These are phyloP conservation scores for Colletotrichum lini DNA, from an alignment of 2,329 filamentous ascomycete species.

Conservation along the genomic window DNA sequence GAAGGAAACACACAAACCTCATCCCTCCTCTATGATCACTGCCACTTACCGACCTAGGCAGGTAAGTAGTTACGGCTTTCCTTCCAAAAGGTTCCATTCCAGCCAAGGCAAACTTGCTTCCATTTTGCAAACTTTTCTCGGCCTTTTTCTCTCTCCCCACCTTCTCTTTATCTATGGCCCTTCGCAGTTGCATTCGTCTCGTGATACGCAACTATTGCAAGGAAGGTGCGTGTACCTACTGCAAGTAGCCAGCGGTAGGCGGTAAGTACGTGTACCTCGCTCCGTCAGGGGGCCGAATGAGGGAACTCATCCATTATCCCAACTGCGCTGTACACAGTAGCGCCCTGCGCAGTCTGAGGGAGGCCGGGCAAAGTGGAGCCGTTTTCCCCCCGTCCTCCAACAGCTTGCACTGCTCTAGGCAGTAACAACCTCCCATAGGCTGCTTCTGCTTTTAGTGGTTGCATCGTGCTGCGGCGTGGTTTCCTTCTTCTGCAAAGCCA, in stretches of 20 bases:
- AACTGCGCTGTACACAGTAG: background rate
- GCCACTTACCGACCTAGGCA: background rate
- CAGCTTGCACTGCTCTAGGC: background rate
- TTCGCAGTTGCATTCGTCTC: constrained; percentile 4
- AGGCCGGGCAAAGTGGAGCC: constrained; percentile 33
- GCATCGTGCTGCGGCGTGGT: constrained; percentile 37
- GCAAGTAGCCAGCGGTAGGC: constrained; percentile 14
- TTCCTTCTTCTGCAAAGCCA: constrained; percentile 35
- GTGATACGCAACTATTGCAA: constrained; percentile 11
- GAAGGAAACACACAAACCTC: constrained; percentile 9
- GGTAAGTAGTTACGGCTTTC: background rate
- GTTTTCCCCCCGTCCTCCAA: constrained; percentile 4
- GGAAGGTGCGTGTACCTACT: constrained; percentile 20
- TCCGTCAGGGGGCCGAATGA: constrained; percentile 32
- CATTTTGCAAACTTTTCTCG: background rate
- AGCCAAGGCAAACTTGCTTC: background rate
- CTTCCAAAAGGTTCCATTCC: background rate
- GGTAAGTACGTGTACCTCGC: constrained; percentile 1
- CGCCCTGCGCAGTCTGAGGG: constrained; percentile 19
- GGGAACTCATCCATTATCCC: constrained; percentile 23
- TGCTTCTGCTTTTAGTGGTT: constrained; percentile 24
- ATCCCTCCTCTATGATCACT: background rate
- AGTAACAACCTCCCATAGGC: constrained; percentile 22
- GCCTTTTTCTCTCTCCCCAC: background rate
- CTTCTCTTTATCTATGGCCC: no score